Base-by-base conservation (phyloP, 108 stramenopile genomes). In the Cyclotella baltica region DNA sequence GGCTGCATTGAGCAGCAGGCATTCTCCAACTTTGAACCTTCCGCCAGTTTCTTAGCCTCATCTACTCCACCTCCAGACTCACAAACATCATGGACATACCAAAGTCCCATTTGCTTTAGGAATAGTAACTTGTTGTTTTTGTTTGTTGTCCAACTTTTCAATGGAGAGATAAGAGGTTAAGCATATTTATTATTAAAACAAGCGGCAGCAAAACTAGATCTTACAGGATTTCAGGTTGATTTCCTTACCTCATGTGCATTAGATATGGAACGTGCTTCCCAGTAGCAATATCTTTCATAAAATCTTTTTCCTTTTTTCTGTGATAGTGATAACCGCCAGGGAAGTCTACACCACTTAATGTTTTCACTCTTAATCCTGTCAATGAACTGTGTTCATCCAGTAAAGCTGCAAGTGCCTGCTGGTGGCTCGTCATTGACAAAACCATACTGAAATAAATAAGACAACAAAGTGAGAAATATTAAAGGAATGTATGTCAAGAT, bases 361-460 rank as follows among this genome's bases (percentile, higher is more conserved):
- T 87, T 53, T 94, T 94, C 18, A 92, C 86, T 35, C 71, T 76
- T 57, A 93, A 62, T 4, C 96, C 96, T 37, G 74, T 86, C 65
- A 88, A 61, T 36, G 87, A 87, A 18, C 70, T 82, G 36, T 96
- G 96, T 46, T 96, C 92, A 38, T 83, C 85, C 70, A 94, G 59
- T 30, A 93, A 40, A 38, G 88, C 80, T 16, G 78, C 90, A 74
- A 96, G 63, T 0, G 90, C 92, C 35, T 88, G 86, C 71, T 96
- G 96, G 62, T 96, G 96, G 51, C 86, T 87, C 27, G 78, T 79
- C 70, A 83, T 86, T 3, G 68, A 65, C 10, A 89, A 33, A 15
- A 96, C 85, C 79, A 89, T 71, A 61, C 51, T 52, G n/a, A 20
- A n/a, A n/a, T 52, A 52, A n/a, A 52, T n/a, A 52, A 52, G n/a